Conservation (phyloP, 1,284 basidiomycete genomes). For the Malassezia arunalokei region DNA sequence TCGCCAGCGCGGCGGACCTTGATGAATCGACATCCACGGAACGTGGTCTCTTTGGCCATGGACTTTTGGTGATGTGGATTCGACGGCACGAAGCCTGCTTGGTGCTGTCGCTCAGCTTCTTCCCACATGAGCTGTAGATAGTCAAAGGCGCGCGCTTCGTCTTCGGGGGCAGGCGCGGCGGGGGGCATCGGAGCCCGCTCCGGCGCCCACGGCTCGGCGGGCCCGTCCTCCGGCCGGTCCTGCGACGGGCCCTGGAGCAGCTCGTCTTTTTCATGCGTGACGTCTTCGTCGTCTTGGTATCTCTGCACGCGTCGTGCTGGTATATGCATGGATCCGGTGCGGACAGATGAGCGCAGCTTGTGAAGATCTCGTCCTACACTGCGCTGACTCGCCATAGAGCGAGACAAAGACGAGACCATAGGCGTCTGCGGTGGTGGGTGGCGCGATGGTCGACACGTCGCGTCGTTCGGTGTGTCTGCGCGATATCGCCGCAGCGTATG, state of each 20-base stretch:
- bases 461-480: neutral
- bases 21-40: slow-evolving; percentile 34
- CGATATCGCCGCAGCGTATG: neutral
- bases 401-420: neutral
- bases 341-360: slow-evolving; percentile 10
- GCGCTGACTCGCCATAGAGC: slow-evolving; percentile 9
- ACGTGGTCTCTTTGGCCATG: slow-evolving; percentile 12
- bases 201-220: neutral
- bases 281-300: slow-evolving; percentile 35
- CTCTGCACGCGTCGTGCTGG: slow-evolving; percentile 29
- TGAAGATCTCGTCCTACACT: slow-evolving; percentile 12
- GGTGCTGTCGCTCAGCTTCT: slow-evolving; percentile 8
- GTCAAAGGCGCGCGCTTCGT: slow-evolving; percentile 8
- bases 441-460: neutral
- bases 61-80: slow-evolving; percentile 1
- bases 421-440: neutral
- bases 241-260: neutral
- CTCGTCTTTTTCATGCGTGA: slow-evolving; percentile 15
- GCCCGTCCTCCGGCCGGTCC: neutral
- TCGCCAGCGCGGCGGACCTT: slow-evolving; percentile 34
- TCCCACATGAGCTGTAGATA: slow-evolving; percentile 5
- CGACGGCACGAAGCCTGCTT: neutral
- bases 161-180: neutral
- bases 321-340: slow-evolving; percentile 22
- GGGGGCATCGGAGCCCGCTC: neutral